Base-by-base conservation (phyloP, 169 alveolate species). In the Blepharisma undulans region DNA sequence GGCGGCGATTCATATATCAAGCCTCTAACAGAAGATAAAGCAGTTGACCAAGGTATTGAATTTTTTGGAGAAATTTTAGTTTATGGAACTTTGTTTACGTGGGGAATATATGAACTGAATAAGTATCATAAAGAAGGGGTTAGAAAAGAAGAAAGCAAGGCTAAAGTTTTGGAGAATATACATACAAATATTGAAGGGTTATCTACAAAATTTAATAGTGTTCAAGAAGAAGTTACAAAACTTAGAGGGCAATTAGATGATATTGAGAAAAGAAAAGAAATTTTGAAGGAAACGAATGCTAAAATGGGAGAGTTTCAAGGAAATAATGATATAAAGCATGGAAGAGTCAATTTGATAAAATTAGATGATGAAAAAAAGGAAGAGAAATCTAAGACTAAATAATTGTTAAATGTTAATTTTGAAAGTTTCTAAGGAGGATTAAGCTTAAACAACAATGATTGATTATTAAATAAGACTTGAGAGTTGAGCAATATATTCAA, bases 41-140 rank as follows among this genome's bases (percentile, higher is more conserved):
- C 87, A n/a, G 61, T 79, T 79, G 87, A 79, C 29, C 36, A 79
- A 27, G 87, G 87, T 30, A 32, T 32, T 12, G 87, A 79, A 33
- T 79, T 79, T 33, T 79, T 79, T 79, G 87, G 87, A 33, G 87
- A 79, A 33, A 79, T 79, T 32, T 27, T 79, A 79, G 87, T 34
- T 4, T 79, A 79, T 79, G 87, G 87, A 25, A 79, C 87, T 25
- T 34, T 79, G 29, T 79, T 79, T 30, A 33, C 34, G 14, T 79
- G 36, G 61, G 87, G 87, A 0, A 32, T 79, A 12, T 79, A 79
- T 79, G 87, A 79, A 33, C 71, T 79, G 29, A 79, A 79, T 79
- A 79, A 72, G 33, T 72, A 72, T 72, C 36, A 22, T 72, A 1
- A 72, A 25, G 80, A 72, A 22, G 80, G 36, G 10, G 10, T 25